These are phyloP conservation scores for Globisporangium camurandrum DNA, from an alignment of 352 stramenopile genomes.

Conservation along the genomic window DNA sequence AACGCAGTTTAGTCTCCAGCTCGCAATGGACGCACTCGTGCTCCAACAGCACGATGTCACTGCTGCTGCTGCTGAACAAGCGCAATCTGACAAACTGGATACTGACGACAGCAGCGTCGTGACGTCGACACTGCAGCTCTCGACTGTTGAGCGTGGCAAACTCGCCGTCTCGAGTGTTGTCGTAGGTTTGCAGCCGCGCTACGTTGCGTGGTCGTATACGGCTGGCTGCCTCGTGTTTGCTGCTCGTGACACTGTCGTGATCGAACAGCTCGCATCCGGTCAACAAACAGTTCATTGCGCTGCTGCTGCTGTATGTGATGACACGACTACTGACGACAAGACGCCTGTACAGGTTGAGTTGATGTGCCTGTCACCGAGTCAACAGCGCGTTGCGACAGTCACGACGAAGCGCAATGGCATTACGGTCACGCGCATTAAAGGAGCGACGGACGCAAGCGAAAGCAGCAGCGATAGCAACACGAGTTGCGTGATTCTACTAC, in stretches of 20 bases:
- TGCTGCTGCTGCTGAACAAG: too few relatives aligned
- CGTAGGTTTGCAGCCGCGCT: conserved; percentile 6
- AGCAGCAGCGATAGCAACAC: not conserved
- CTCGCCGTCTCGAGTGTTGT: conserved; percentile 7
- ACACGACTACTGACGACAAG: not conserved
- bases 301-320: not conserved
- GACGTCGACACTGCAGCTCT: conserved; percentile 1
- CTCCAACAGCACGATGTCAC: conserved; percentile 3
- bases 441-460: not conserved
- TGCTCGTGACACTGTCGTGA: conserved; percentile 14
- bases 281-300: conserved; percentile 13
- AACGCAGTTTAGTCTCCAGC: conserved; percentile 22
- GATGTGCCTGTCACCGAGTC: conserved; percentile 22
- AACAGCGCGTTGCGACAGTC: conserved; percentile 14
- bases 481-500: not conserved
- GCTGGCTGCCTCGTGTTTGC: conserved; percentile 25
- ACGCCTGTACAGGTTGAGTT: conserved; percentile 18
- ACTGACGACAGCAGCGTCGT: not conserved
- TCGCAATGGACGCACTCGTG: conserved; percentile 31
- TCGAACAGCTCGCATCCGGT: conserved; percentile 28
- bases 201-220: conserved; percentile 24
- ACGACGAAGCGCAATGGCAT: conserved; percentile 17
- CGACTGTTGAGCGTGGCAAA: not conserved
- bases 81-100: too few relatives aligned
- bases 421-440: conserved; percentile 2